A percentile compares a stretch with the other conserved stretches of the same genome.
Evolutionary conservation across 2,329 filamentous ascomycete species (phyloP).

Genomic region (Colletotrichum paranaense): DNA sequence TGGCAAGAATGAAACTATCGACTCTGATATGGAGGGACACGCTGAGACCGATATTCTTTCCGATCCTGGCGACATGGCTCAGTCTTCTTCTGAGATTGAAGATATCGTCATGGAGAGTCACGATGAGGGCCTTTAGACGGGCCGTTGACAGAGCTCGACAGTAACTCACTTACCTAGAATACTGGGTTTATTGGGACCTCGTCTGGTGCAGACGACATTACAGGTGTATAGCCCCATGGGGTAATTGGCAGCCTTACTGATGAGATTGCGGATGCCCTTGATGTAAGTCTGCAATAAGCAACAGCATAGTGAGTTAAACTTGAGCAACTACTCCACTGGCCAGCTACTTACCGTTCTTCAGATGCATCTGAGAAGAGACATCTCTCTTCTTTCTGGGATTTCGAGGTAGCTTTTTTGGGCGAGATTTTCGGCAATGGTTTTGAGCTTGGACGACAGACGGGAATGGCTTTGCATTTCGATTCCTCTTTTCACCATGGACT

Average conservation of each 20-base stretch:
- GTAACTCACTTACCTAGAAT: background rate
- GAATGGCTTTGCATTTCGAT: background rate
- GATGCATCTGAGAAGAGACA: background rate
- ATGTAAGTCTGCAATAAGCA: background rate
- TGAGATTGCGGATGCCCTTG: background rate
- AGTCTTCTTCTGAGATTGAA: background rate
- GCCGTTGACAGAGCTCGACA: background rate
- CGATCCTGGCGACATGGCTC: background rate
- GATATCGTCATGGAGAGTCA: background rate
- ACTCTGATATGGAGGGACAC: background rate
- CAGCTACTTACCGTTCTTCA: background rate
- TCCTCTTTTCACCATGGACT: background rate
- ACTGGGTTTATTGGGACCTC: background rate
- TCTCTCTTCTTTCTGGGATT: background rate
- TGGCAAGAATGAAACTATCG: background rate
- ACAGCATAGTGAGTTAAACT: background rate
- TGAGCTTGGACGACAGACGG: background rate
- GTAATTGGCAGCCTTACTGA: background rate
- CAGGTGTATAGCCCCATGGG: background rate
- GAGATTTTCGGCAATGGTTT: background rate
- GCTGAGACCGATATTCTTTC: background rate
- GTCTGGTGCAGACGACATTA: background rate
- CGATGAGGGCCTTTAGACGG: background rate
- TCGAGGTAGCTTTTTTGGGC: background rate
- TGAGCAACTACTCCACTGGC: background rate